These are phyloP conservation scores for Cylindrotheca closterium DNA, from an alignment of 108 stramenopile genomes.

Conservation along the genomic window DNA sequence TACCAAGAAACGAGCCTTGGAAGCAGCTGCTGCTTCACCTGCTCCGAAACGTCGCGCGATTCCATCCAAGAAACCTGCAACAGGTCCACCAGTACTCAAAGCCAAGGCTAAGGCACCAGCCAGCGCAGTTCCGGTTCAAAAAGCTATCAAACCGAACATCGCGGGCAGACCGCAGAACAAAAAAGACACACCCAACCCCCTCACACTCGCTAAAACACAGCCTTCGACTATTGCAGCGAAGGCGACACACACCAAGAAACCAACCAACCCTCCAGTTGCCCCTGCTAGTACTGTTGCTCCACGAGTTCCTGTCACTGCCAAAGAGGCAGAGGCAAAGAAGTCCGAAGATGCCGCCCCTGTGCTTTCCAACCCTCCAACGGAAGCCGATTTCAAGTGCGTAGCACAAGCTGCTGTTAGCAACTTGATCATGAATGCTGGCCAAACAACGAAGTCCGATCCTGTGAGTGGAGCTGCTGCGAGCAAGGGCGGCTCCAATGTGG, in stretches of 20 bases:
- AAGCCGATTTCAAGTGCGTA: conserved; percentile 75
- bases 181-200: conserved; percentile 28
- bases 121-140: not conserved
- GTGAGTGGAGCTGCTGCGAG: conserved; percentile 2
- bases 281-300: conserved; percentile 5
- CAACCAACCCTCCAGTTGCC: not conserved
- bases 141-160: not conserved
- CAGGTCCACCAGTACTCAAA: not conserved
- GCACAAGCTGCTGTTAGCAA: conserved; percentile 77
- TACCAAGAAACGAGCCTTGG: conserved; percentile 16
- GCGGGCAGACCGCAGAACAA: conserved; percentile 4
- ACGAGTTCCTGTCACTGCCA: not conserved
- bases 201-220: conserved; percentile 9
- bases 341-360: conserved; percentile 4
- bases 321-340: conserved; percentile 2
- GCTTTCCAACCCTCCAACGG: conserved; percentile 30
- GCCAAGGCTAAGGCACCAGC: not conserved
- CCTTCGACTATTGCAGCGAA: not conserved
- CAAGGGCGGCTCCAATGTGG: conserved; percentile 38
- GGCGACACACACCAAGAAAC: not conserved
- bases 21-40: conserved; percentile 10
- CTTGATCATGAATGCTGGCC: conserved; percentile 64
- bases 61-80: not conserved
- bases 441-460: conserved; percentile 9
- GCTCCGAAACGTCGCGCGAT: conserved; percentile 31